A percentile compares a stretch with the other conserved stretches of the same genome.
phyloP scores from a whole-genome alignment of 305 asterid species.

The Caryopteris hybrid region DNA sequence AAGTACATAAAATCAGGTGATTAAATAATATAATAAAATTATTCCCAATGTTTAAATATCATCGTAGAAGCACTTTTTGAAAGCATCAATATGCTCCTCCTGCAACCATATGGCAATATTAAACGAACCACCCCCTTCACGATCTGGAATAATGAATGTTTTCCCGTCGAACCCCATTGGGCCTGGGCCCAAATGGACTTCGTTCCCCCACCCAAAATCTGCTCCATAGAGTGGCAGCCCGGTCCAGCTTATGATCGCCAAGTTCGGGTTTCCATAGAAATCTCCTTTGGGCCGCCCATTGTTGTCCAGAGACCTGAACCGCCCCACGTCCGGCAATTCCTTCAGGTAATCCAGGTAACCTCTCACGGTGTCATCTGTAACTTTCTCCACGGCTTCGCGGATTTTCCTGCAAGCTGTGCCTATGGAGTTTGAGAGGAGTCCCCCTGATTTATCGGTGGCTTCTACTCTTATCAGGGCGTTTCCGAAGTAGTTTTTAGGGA shows the following conservation, averaged over 20 bases:
- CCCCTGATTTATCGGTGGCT: slow-evolving; percentile 32
- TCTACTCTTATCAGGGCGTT: slow-evolving; percentile 46
- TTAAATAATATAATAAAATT: too few relatives aligned
- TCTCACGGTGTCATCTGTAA: slow-evolving; percentile 28
- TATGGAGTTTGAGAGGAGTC: slow-evolving; percentile 19
- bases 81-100: slow-evolving; percentile 34
- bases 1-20: too few relatives aligned
- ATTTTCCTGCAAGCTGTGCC: slow-evolving; percentile 27
- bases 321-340: slow-evolving; percentile 34
- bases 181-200: slow-evolving; percentile 46
- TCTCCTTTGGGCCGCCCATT: slow-evolving; percentile 42
- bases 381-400: slow-evolving; percentile 37
- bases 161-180: slow-evolving; percentile 49
- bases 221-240: slow-evolving; percentile 36
- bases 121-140: slow-evolving; percentile 36
- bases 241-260: slow-evolving; percentile 52
- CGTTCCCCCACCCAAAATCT: slow-evolving; percentile 56
- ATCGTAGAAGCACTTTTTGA: slow-evolving; percentile 31
- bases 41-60: slow-evolving; percentile 28
- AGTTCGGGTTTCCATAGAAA: slow-evolving; percentile 43
- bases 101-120: slow-evolving; percentile 48
- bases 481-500: slow-evolving; percentile 41
- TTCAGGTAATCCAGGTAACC: slow-evolving; percentile 35
- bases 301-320: slow-evolving; percentile 40
- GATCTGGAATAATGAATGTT: slow-evolving; percentile 38